Evolutionary conservation across 1,284 basidiomycete species (phyloP).

Genomic region (Cryptococcus sp.): DNA sequence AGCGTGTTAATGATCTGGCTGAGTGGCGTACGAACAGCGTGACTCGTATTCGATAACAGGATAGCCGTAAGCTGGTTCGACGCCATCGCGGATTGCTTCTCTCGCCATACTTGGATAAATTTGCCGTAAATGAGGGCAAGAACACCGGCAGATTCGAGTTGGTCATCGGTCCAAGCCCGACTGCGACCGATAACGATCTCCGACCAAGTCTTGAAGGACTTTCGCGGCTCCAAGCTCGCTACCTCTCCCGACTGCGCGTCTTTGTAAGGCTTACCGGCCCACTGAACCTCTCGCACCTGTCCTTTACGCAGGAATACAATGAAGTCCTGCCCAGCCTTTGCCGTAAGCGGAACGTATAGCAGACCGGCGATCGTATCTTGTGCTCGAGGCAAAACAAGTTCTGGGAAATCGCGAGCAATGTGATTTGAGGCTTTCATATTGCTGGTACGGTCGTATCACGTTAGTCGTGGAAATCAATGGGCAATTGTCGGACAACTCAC

Average conservation of each 20-base stretch:
- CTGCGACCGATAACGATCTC: constrained; percentile 73
- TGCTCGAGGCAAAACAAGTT: constrained; percentile 68
- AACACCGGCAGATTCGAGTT: constrained; percentile 81
- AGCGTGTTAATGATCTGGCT: constrained; percentile 66
- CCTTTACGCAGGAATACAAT: constrained; percentile 80
- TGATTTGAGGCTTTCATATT: constrained; percentile 69
- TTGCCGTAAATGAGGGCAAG: constrained; percentile 70
- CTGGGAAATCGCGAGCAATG: constrained; percentile 71
- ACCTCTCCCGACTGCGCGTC: constrained; percentile 42
- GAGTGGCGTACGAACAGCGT: constrained; percentile 64
- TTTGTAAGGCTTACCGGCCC: constrained; percentile 77
- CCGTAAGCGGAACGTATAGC: constrained; percentile 73
- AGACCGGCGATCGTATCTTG: constrained; percentile 76
- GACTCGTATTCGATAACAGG: constrained; percentile 81
- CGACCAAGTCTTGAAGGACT: constrained; percentile 80
- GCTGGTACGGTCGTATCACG: constrained; percentile 31
- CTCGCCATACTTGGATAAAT: constrained; percentile 82
- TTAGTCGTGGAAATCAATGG: not conserved
- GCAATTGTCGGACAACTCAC: constrained; percentile 50
- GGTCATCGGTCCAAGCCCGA: constrained; percentile 80
- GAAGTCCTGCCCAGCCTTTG: constrained; percentile 66
- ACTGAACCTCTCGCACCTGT: constrained; percentile 69
- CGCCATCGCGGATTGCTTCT: constrained; percentile 76
- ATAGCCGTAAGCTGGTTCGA: constrained; percentile 78
- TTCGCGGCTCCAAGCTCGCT: constrained; percentile 67